A percentile compares a stretch with the other conserved stretches of the same genome.
Conservation (phyloP, 2,329 filamentous ascomycete genomes). For the Ambrosiella cleistominuta region DNA sequence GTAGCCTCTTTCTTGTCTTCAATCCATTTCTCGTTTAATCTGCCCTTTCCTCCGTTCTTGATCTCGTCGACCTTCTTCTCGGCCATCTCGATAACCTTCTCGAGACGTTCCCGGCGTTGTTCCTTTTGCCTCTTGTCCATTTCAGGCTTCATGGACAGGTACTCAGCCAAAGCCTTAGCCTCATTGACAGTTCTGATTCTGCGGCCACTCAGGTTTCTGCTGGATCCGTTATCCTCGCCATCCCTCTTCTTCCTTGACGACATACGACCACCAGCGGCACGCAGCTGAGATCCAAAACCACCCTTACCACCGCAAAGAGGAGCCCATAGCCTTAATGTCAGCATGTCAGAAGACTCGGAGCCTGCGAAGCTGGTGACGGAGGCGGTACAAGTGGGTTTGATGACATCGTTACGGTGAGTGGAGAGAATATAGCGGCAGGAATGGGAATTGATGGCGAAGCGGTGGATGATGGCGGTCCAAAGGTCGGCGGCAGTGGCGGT, state of each 20-base stretch:
- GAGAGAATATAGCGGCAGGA: constrained; percentile 56
- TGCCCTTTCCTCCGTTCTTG: constrained; percentile 46
- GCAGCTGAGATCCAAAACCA: constrained; percentile 91
- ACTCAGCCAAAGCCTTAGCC: constrained; percentile 87
- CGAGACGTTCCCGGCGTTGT: constrained; percentile 65
- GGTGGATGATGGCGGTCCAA: constrained; percentile 42
- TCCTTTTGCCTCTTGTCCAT: constrained; percentile 94
- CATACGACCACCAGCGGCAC: constrained; percentile 95
- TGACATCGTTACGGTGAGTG: constrained; percentile 58
- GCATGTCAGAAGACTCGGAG: constrained; percentile 42
- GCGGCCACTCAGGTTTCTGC: constrained; percentile 80
- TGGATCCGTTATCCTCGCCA: constrained; percentile 73
- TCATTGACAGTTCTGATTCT: constrained; percentile 83
- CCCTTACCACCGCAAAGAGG: constrained; percentile 86
- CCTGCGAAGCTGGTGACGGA: constrained; percentile 46
- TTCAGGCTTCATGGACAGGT: constrained; percentile 85
- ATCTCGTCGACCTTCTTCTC: constrained; percentile 75
- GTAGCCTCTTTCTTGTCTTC: constrained; percentile 84
- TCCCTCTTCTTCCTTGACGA: constrained; percentile 80
- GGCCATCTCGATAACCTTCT: constrained; percentile 69
- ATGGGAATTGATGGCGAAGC: constrained; percentile 30
- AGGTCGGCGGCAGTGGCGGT: constrained; percentile 51
- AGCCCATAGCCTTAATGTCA: constrained; percentile 64
- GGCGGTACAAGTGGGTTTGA: constrained; percentile 33
- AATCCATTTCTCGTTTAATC: constrained; percentile 81